Base-by-base conservation (phyloP, 2,329 filamentous ascomycete species). In the Aspergillus cejpii region DNA sequence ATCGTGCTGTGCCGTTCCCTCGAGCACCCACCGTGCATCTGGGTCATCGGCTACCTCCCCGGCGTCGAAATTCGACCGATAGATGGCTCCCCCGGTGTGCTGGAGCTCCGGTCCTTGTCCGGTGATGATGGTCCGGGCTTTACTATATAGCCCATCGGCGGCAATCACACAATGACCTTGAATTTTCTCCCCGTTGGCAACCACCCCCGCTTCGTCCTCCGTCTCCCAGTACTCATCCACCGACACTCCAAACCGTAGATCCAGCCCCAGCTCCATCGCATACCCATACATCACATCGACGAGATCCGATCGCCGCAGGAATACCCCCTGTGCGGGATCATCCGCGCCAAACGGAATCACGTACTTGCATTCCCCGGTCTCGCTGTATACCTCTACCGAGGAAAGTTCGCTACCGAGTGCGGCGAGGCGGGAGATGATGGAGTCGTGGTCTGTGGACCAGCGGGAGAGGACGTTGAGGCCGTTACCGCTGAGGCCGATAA, bases 51-150 rank as follows among this genome's bases (percentile, higher is more conserved):
- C 21, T 17, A 45, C 27, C n/a, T 34, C 37, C 6, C 19, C 19
- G 11, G 43, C 29, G 14, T 34, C 37, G 23, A 45, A 45, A 10
- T 28, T 26, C 15, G 43, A 27, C 23, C 43, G 37, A 24, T 36
- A 45, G 14, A 29, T 29, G 15, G 38, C 43, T 19, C 19, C 28
- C 3, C 29, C 38, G 4, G 38, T 34, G 6, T 17, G 20, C 20
- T 27, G 14, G n/a, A 27, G 43, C 17, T 17, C 12, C 7, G 23
- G 23, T 8, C 8, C 23, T 24, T 24, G 5, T 15, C 60, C 65
- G 55, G 66, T 34, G 59, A 52, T 53, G 3, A 24, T 31, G 21
- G 12, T 34, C 28, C 23, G 27, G 20, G 28, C 43, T 37, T 45
- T 45, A 33, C 47, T 46, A 24, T 49, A 42, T n/a, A 46, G 31